Conservation (phyloP, 2,329 filamentous ascomycete genomes). For the Hypoxylon sp. region DNA sequence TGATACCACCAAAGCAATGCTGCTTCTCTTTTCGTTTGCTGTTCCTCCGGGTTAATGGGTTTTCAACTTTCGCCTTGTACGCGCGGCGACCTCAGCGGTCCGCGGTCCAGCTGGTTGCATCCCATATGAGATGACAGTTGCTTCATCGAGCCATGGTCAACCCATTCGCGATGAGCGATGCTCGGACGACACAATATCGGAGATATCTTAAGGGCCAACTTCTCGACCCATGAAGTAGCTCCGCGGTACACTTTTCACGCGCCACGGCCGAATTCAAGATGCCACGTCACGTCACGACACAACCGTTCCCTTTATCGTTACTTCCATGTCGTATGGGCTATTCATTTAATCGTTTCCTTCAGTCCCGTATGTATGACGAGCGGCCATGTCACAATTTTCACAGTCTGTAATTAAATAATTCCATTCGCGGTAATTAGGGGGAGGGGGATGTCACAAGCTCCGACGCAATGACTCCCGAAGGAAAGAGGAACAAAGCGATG, state of each 20-base stretch:
- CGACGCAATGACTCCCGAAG: constrained; percentile 16
- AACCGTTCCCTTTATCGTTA: constrained; percentile 29
- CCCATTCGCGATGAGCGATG: constrained; percentile 6
- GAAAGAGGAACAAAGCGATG: constrained; percentile 18
- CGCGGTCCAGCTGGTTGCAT: background rate
- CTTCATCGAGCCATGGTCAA: background rate
- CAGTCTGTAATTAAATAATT: constrained; percentile 35
- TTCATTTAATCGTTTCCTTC: constrained; percentile 24
- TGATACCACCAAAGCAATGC: constrained; percentile 23
- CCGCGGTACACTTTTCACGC: constrained; percentile 28
- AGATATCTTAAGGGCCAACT: constrained; percentile 9
- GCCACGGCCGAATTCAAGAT: constrained; percentile 35
- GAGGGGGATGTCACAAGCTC: constrained; percentile 1
- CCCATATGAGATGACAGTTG: background rate
- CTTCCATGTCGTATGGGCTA: constrained; percentile 20
- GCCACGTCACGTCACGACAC: constrained; percentile 37
- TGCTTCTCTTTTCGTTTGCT: constrained; percentile 16
- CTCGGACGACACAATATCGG: background rate
- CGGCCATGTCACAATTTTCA: constrained; percentile 29
- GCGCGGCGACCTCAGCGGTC: constrained; percentile 9
- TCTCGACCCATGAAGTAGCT: constrained; percentile 12
- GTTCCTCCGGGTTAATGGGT: constrained; percentile 8
- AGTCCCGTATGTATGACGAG: constrained; percentile 34
- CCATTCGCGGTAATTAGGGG: constrained; percentile 27
- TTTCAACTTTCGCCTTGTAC: constrained; percentile 20